phyloP scores from a whole-genome alignment of 2,329 filamentous ascomycete species.

The Bisporella sp. region DNA sequence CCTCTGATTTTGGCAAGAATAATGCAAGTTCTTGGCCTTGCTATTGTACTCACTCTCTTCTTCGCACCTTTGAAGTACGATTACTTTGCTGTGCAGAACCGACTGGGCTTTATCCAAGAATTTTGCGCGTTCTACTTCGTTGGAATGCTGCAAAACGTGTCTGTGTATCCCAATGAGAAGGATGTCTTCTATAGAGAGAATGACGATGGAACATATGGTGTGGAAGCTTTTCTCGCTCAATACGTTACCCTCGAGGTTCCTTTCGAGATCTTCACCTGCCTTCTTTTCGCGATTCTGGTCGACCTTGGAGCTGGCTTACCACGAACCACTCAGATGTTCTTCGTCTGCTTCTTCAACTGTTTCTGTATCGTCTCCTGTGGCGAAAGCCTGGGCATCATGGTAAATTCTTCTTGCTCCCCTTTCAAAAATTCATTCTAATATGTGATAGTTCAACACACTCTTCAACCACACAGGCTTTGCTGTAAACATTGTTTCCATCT shows the following conservation, averaged over 20 bases:
- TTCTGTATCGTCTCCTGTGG: slow-evolving; percentile 70
- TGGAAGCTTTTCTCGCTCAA: slow-evolving; percentile 62
- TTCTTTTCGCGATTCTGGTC: slow-evolving; percentile 59
- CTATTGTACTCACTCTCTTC: slow-evolving; percentile 57
- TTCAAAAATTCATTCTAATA: background rate
- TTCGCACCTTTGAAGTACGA: slow-evolving; percentile 65
- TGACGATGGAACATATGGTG: slow-evolving; percentile 64
- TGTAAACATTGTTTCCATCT: slow-evolving; percentile 63
- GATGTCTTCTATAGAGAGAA: slow-evolving; percentile 75
- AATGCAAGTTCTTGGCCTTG: slow-evolving; percentile 60
- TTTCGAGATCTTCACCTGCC: slow-evolving; percentile 58
- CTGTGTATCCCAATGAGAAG: slow-evolving; percentile 63
- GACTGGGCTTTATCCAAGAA: slow-evolving; percentile 68
- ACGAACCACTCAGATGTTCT: slow-evolving; percentile 56
- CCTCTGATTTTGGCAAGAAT: slow-evolving; percentile 56
- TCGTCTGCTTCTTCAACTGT: slow-evolving; percentile 59
- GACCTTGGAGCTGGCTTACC: slow-evolving; percentile 60
- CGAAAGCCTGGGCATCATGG: slow-evolving; percentile 67
- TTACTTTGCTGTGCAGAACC: slow-evolving; percentile 64
- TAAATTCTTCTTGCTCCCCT: slow-evolving; percentile 6
- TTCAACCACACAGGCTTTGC: slow-evolving; percentile 71
- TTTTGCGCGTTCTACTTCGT: slow-evolving; percentile 66
- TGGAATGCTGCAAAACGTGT: slow-evolving; percentile 74
- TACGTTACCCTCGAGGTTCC: slow-evolving; percentile 67
- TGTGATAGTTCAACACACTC: slow-evolving; percentile 59